Base-by-base conservation (phyloP, 2,329 filamentous ascomycete genomes). In the Periconia sp. region DNA sequence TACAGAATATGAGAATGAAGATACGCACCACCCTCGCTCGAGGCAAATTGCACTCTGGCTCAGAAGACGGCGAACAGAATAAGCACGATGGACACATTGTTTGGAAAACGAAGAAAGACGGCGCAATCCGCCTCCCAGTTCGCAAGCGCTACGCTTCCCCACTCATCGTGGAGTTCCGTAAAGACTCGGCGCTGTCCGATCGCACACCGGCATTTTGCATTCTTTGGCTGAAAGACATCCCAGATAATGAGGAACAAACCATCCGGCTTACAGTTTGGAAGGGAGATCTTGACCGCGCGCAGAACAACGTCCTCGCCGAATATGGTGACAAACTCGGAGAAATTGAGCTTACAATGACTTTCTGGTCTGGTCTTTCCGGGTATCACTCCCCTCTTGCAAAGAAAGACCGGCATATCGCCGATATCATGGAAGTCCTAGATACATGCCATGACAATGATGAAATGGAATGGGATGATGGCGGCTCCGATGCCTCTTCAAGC, bases 141-240 rank as follows among this genome's bases (percentile, higher is more conserved):
- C 75, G 79, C 21, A 81, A 81, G 49, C 79, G 85, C 22, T 87
- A 87, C 71, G 73, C 74, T 19, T 81, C 76, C 2, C 70, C 78
- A 17, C 58, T 84, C 22, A 63, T 84, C 3, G 62, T 85, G 17
- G 78, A 83, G 56, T 86, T 87, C 52, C 77, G 84, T 29, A 76
- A 81, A 43, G 80, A 81, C 40, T 73, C 73, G 6, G 40, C 79
- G 36, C 57, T 81, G 24, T 62, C 72, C 1, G 81, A 86, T 36
- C 79, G 77, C 42, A 82, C 80, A 0, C 71, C 77, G 2, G 85
- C 83, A 0, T 86, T 87, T 54, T 78, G 78, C 5, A 76, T 87
- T 2, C 69, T 88, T 2, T 89, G 86, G 86, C 74, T 89, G 13
- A 81, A 83, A 50, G 82, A 88, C n/a, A 73, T 90, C 0, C 71